Conservation (phyloP, 345 rosid genomes). For the Populus deltoides region DNA sequence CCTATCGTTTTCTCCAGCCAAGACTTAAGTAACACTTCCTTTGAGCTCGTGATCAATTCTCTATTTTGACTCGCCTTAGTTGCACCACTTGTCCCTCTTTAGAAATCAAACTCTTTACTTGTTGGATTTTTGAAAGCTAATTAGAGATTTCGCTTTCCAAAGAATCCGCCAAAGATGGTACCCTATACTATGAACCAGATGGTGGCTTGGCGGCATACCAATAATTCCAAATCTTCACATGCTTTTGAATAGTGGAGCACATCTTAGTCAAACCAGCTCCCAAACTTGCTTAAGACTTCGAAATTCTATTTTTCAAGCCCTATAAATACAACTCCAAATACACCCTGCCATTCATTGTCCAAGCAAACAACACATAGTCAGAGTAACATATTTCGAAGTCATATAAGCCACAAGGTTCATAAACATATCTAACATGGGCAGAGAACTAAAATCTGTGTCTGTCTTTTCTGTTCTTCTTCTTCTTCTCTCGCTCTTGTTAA, state of each 20-base stretch:
- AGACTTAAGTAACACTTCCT: background rate
- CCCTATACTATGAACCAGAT: conserved; percentile 19
- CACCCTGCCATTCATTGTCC: background rate
- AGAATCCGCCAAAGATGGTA: conserved; percentile 2
- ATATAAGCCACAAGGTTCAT: background rate
- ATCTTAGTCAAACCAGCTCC: conserved; percentile 8
- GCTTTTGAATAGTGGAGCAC: background rate
- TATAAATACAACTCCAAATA: conserved; percentile 22
- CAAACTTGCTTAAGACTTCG: background rate
- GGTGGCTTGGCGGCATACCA: conserved; percentile 32
- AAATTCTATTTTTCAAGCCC: background rate
- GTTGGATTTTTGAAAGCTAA: background rate
- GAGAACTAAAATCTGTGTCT: background rate
- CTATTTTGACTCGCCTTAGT: background rate
- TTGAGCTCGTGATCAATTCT: background rate
- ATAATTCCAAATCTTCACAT: conserved; percentile 6
- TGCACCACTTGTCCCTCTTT: background rate
- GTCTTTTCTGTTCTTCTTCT: conserved; percentile 17
- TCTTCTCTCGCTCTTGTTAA: conserved; percentile 12
- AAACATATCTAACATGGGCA: conserved; percentile 12
- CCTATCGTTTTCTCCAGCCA: background rate
- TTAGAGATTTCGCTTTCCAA: conserved; percentile 8
- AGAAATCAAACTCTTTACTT: background rate
- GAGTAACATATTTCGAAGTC: background rate
- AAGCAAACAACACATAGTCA: background rate